Base-by-base conservation (phyloP, 1,139 yeast species). In the Geotrichum australiense region DNA sequence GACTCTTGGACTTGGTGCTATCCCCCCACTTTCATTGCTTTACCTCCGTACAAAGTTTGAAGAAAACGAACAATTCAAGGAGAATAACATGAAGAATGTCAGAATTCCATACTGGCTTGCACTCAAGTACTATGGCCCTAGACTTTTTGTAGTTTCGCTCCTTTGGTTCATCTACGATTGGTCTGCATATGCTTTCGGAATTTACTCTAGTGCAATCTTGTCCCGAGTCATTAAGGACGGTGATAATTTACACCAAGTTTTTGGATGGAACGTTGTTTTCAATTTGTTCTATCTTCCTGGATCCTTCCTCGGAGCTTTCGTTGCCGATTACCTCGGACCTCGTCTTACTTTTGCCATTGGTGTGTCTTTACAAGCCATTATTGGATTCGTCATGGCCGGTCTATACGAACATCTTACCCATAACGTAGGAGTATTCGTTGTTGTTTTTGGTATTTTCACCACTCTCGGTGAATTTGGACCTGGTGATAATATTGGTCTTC, bases 121-220 rank as follows among this genome's bases (percentile, higher is more conserved):
- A 41, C 50, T 85, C 55, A 86, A 83, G 64, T 84, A 79, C 59
- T 89, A 89, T 65, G 82, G 94, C 84, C 80, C 81, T 55, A 77
- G 96, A 60, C 68, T 87, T 46, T 41, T 69, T 5, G 67, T 85
- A 42, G 82, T 86, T 30, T 70, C 93, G 3, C 57, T 82, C 46
- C 76, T 89, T 53, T 89, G 97, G 97, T 87, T 85, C 68, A 69
- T 86, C 55, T 89, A 89, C 59, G 94, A 89, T 64, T 86, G 89
- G 63, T 78, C 89, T 22, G 75, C 80, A 10, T 89, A 87, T 62
- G 83, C 96, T 0, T 87, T 86, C 59, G 91, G 94, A 53, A 76
- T 84, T 54, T 87, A 80, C 64, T 81, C 94, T 10, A 66, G 87
- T 16, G 70, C 71, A 49, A 83, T 87, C 50, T 66, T 85, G 50